phyloP scores from a whole-genome alignment of 1,139 yeast genomes.

The Suhomyces wounanorum region DNA sequence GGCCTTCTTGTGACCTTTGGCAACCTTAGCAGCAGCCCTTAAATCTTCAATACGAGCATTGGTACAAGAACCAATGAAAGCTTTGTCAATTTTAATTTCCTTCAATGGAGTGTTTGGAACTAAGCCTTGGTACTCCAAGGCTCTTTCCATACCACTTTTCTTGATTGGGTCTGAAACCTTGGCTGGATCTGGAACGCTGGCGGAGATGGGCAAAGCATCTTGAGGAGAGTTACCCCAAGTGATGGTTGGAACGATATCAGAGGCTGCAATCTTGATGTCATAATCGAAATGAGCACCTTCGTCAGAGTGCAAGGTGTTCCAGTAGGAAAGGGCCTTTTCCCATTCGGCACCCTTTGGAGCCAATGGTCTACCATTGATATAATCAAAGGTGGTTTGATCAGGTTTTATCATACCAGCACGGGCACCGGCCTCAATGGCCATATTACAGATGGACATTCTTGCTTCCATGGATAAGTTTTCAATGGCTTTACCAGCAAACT shows the following conservation, averaged over 20 bases:
- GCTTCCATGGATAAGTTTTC: slow-evolving; percentile 93
- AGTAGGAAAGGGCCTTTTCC: slow-evolving; percentile 90
- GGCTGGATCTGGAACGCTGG: slow-evolving; percentile 85
- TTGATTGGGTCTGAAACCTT: slow-evolving; percentile 70
- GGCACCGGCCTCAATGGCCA: slow-evolving; percentile 99
- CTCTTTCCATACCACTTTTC: slow-evolving; percentile 85
- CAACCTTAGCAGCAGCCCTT: slow-evolving; percentile 92
- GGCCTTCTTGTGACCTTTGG: slow-evolving; percentile 88
- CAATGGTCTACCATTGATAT: slow-evolving; percentile 89
- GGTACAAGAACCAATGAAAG: slow-evolving; percentile 97
- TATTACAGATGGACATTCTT: slow-evolving; percentile 99
- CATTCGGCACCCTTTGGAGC: slow-evolving; percentile 93
- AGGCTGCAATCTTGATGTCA: slow-evolving; percentile 78
- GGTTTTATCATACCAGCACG: slow-evolving; percentile 99
- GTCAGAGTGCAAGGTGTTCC: slow-evolving; percentile 87
- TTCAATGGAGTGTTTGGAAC: slow-evolving; percentile 77
- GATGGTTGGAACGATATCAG: slow-evolving; percentile 89
- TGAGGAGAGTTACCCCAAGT: slow-evolving; percentile 99
- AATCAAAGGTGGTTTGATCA: slow-evolving; percentile 82
- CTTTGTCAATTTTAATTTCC: slow-evolving; percentile 81
- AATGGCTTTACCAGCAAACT: slow-evolving; percentile 94
- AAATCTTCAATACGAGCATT: slow-evolving; percentile 97
- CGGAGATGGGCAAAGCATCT: slow-evolving; percentile 94
- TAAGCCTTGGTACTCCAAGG: slow-evolving; percentile 90
- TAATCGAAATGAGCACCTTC: slow-evolving; percentile 86